These are phyloP conservation scores for Lodderomyces margitis DNA, from an alignment of 1,139 yeast species.

Conservation along the genomic window DNA sequence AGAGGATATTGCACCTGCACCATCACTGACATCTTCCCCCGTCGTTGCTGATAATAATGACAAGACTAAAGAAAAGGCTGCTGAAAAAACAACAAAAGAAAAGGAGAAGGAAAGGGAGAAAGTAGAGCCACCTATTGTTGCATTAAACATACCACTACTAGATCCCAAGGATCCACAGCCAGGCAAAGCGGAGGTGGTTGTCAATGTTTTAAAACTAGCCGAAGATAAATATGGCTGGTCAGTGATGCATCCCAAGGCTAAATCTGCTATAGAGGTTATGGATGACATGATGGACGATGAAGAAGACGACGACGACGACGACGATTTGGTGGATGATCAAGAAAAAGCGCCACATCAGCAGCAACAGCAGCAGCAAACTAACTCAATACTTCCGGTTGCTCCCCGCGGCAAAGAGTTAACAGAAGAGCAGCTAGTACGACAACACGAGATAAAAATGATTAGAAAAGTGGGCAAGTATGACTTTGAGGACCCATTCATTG, in stretches of 20 bases:
- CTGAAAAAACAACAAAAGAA: conserved; percentile 18
- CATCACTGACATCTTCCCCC: conserved; percentile 9
- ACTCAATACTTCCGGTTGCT: background rate
- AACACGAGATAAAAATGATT: conserved; percentile 50
- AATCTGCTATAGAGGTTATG: conserved; percentile 56
- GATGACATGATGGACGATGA: conserved; percentile 63
- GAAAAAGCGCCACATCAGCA: conserved; percentile 14
- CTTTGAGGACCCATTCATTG: conserved; percentile 91
- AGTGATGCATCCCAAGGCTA: conserved; percentile 66
- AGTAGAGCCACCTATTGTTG: conserved; percentile 46
- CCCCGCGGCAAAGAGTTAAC: conserved; percentile 39
- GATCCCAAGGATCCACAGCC: conserved; percentile 52
- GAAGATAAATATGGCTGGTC: conserved; percentile 87
- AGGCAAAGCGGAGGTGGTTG: conserved; percentile 68
- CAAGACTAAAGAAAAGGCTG: conserved; percentile 7
- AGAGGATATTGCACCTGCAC: conserved; percentile 3
- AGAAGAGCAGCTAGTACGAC: conserved; percentile 46
- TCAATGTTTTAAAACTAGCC: conserved; percentile 76
- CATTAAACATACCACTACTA: conserved; percentile 58
- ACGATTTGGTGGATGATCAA: conserved; percentile 26
- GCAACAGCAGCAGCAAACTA: background rate
- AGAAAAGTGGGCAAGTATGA: conserved; percentile 88
- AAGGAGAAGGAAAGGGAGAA: conserved; percentile 28
- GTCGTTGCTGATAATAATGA: conserved; percentile 6
- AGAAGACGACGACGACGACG: conserved; percentile 58